Conservation (phyloP, 345 rosid species). For the Eucalyptus grandis region DNA sequence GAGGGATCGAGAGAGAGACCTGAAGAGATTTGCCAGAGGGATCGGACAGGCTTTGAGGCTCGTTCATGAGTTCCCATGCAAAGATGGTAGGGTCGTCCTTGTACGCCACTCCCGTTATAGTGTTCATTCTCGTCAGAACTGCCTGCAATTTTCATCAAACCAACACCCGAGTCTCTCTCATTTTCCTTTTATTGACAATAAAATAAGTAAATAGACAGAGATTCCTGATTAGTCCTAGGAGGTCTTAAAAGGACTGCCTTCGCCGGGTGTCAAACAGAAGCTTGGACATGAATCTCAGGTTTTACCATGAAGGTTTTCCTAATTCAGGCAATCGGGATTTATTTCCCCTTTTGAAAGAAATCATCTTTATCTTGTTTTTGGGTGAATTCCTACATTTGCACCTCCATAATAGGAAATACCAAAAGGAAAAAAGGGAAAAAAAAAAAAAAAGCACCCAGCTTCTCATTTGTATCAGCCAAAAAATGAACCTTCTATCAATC, state of each 20-base stretch:
- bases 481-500: background rate
- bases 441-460: background rate
- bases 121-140: slow-evolving; percentile 52
- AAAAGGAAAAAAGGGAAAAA: too few species aligned
- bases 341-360: background rate
- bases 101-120: slow-evolving; percentile 52
- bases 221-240: background rate
- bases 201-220: background rate
- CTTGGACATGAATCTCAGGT: background rate
- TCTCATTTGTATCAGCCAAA: background rate
- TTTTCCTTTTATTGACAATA: background rate
- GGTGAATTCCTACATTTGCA: background rate
- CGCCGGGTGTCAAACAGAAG: background rate
- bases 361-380: background rate
- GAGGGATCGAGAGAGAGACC: slow-evolving; percentile 20
- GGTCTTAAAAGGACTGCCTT: background rate
- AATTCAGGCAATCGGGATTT: background rate
- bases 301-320: background rate
- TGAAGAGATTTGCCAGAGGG: slow-evolving; percentile 37
- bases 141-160: slow-evolving; percentile 18
- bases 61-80: slow-evolving; percentile 96
- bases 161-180: background rate
- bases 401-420: background rate
- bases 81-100: slow-evolving; percentile 72
- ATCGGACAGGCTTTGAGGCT: slow-evolving; percentile 44